These are phyloP conservation scores for Spinellus fusiger DNA, from an alignment of 192 early-diverging fungal genomes.

Conservation along the genomic window DNA sequence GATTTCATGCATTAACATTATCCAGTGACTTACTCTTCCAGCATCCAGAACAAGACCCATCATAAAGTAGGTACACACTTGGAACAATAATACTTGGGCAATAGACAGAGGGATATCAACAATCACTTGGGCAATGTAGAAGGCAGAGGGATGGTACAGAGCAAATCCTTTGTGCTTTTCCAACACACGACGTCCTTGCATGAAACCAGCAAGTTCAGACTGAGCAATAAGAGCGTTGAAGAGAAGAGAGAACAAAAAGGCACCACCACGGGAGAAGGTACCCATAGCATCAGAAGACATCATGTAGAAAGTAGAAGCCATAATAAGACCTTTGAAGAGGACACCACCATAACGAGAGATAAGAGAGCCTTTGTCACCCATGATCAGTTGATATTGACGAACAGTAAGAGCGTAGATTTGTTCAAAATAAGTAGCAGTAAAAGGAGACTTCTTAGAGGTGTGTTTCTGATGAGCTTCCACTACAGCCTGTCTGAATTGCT, in stretches of 20 bases:
- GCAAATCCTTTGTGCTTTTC: slow-evolving; percentile 69
- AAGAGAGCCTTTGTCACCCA: slow-evolving; percentile 33
- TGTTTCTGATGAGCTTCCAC: slow-evolving; percentile 45
- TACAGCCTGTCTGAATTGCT: slow-evolving; percentile 43
- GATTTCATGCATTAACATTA: background rate
- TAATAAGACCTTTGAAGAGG: slow-evolving; percentile 59
- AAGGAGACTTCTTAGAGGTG: slow-evolving; percentile 43
- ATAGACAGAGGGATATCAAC: slow-evolving; percentile 52
- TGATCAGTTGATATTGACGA: slow-evolving; percentile 51
- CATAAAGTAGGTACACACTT: slow-evolving; percentile 59
- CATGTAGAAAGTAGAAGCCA: slow-evolving; percentile 62
- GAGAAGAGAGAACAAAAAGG: slow-evolving; percentile 62
- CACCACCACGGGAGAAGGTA: slow-evolving; percentile 67
- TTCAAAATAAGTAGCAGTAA: slow-evolving; percentile 47
- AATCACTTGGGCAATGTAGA: slow-evolving; percentile 53
- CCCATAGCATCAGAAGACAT: slow-evolving; percentile 51
- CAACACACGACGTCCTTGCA: slow-evolving; percentile 59
- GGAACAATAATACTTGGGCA: slow-evolving; percentile 50
- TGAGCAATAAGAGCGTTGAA: slow-evolving; percentile 67
- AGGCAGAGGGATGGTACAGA: slow-evolving; percentile 63
- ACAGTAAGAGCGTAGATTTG: slow-evolving; percentile 42
- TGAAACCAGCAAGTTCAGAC: slow-evolving; percentile 58
- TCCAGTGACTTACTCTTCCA: slow-evolving; percentile 38
- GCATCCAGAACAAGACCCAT: slow-evolving; percentile 50
- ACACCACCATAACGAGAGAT: slow-evolving; percentile 45